Base-by-base conservation (phyloP, 139 green algal genomes). In the Klebsormidium nitens region DNA sequence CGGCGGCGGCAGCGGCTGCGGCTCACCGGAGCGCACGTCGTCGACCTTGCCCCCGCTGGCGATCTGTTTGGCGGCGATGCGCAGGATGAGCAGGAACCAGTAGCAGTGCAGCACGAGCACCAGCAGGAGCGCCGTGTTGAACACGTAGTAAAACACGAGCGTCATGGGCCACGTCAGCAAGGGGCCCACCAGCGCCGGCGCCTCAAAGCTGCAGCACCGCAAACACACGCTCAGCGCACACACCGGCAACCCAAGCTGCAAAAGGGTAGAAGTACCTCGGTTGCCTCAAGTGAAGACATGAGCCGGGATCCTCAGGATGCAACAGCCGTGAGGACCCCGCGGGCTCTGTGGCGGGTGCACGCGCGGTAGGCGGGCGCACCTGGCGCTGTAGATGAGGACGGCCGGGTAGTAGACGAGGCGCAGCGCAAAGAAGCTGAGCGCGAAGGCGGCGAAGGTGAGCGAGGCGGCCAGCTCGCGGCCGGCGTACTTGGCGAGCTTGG, bases 51-150 rank as follows among this genome's bases (percentile, higher is more conserved):
- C 69, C 3, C 11, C 26, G 40, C 65, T 72, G 5, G 42, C 5
- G 11, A 77, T 8, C 69, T 74, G 60, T 28, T 32, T 5, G 5
- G 66, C 14, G 37, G 69, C 57, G 64, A 77, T 77, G 11, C 64
- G 38, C 11, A 42, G 60, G 17, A 94, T 92, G 19, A 94, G 78
- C 0, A 59, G 67, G 37, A 89, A 89, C 88, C 88, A 94, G 71
- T 94, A 94, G 2, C 87, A 48, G 62, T 94, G 85, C 59, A 94
- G 74, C 36, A 78, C 65, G 36, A 86, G 75, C 49, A 93, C 79
- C 59, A 29, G 39, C 36, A 74, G 66, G 29, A 77, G 35, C 42
- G 76, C 3, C 1, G 2, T 47, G 59, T 85, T 87, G 35, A 91
- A 81, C 11, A 72, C 32, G 6, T 63, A 72, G 40, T 85, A 80